Evolutionary conservation across 2,329 filamentous ascomycete genomes (phyloP), one percentile per base, ranked within the genome.

Genomic region (Alternaria consortialis): DNA sequence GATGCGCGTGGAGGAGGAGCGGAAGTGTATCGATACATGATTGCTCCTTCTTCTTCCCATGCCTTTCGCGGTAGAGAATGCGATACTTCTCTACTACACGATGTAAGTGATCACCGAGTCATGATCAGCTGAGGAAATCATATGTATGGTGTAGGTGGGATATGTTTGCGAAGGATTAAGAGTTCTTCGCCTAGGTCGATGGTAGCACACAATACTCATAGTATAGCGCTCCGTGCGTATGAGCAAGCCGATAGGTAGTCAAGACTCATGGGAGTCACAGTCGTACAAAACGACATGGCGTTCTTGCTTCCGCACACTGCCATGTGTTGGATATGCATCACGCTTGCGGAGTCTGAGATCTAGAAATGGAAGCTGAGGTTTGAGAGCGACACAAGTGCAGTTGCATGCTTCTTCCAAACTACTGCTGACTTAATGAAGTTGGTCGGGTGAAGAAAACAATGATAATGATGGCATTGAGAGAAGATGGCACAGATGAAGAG

Each of bases 241-340:
- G n/a, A 44, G 37, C 32, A 52, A 56, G 36, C 13, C 46, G 50
- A 46, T 62, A 42, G 50, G 58, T 29, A 56, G 56, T 58, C 40
- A 47, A 50, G 51, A 42, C 50, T 62, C 36, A 43, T 62, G 44
- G 34, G 51, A 62, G 56, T 52, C 53, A 64, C 53, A 40, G 58
- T 60, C 20, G 47, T 27, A 59, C 55, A 46, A 23, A 27, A 60
- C 9, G 40, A 55, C 53, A 54, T 50, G 23, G 42, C 48, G 44
- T 52, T 50, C 34, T 17, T 40, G 23, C 31, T 40, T 61, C 36
- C 29, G n/a, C 40, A 42, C 23, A 46, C 13, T n/a, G 46, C 37
- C 46, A 34, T 40, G 29, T 48, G 29, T 50, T 50, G 42, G 29
- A 43, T 34, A 27, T 20, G n/a, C 5, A 40, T 42, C 40, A 17